Evolutionary conservation across 768 basidiomycete species (phyloP), one percentile per base, ranked within the genome.

Genomic region (Peribolospora baueri): DNA sequence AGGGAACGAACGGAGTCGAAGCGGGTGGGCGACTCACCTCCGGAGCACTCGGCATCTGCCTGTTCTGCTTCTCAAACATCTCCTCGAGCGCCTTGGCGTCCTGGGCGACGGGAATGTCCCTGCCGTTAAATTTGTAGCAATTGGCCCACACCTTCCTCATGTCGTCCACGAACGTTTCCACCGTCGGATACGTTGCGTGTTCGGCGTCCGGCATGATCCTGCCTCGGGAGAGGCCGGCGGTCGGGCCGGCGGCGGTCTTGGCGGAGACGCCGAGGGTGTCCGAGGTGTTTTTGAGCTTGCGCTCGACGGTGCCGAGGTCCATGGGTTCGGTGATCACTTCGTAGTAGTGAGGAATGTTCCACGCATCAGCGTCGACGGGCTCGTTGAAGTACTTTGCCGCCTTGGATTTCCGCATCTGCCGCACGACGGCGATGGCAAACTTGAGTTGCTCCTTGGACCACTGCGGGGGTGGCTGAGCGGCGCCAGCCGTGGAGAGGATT

Each of bases 221-320:
- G 50, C 59, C 61, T 55, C 57, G 61, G 60, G 55, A 51, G 48
- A 59, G 59, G 49, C 59, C 60, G 41, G 58, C 42, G 8, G 56
- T 58, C 43, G 52, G 59, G n/a, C 43, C 54, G 14, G 48, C 37
- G 1, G 42, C 45, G 9, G 38, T 8, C 52, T 61, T 61, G 37
- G 11, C 7, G 13, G 55, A 55, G 41, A 37, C 46, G 45, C 50
- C 46, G 52, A 61, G 59, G 36, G 55, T 58, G 42, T 57, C 54
- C 9, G 58, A 56, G 43, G 58, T 61, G 37, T 51, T 77, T 42
- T 60, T 53, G 47, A 97, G 73, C 69, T 95, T 93, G 62, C 76
- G 76, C 69, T 97, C 91, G 56, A 95, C 77, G 48, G 91, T 93
- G 3, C 78, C 74, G 49, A 98, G 75, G 66, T 97, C 93, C 85